Base-by-base conservation (phyloP, 2,329 filamentous ascomycete species). In the Cladosporium sp. region DNA sequence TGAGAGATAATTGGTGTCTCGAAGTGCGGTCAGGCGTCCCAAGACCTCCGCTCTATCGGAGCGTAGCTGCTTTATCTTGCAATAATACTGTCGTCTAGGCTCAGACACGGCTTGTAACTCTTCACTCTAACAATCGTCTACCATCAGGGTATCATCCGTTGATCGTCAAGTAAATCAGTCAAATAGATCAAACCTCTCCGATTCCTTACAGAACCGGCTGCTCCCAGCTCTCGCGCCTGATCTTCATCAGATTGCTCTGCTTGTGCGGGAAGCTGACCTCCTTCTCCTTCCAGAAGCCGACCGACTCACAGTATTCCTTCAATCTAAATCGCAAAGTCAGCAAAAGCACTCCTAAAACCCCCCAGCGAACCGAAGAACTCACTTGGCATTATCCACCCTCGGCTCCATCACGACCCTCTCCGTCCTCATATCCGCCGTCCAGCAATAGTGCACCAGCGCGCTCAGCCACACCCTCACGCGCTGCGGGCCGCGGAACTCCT, bases 231-330 rank as follows among this genome's bases (percentile, higher is more conserved):
- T 95, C 90, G 55, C 92, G 78, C 53, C 82, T 79, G 58, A 95
- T 78, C 63, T 86, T 86, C 71, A 95, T 86, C 56, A 92, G 78
- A 70, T 91, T 95, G 6, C 89, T 84, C 68, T 95, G 90, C 70
- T 98, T 98, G 68, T 97, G 91, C 1, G 90, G 86, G 58, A 98
- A 90, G 1, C 84, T 80, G 46, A 97, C 78, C 65, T 96, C 89
- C 54, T 84, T 84, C 71, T 95, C 88, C 65, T 89, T 93, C 59
- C 85, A 83, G 66, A 97, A 98, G 0, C 92, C 91, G 0, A 79
- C 78, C 6, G 81, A 72, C 56, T 87, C 79, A 13, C 95, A 79
- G 57, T 92, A 89, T 6, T 77, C 68, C 58, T 86, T 82, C 52
- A 90, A 78, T 60, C 86, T 89, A 11, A 6, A 16, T 2, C 8